Evolutionary conservation across 768 basidiomycete genomes (phyloP).

Genomic region (Dentipellis sp.): DNA sequence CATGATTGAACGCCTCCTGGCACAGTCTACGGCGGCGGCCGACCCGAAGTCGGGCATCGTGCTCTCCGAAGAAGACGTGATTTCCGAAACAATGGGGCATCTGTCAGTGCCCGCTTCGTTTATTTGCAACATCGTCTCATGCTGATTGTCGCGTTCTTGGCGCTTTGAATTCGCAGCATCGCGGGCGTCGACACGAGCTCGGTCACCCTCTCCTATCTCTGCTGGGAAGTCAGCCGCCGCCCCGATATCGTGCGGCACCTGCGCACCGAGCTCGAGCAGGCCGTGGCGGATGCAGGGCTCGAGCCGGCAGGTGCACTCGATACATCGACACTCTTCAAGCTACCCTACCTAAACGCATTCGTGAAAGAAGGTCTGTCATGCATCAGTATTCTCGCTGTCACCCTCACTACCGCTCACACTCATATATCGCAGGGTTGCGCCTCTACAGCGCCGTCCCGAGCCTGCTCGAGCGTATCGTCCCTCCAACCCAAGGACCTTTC

Average conservation of each 20-base stretch:
- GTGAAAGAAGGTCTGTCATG: constrained; percentile 42
- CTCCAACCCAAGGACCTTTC: constrained; percentile 35
- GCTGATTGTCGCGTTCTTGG: background rate
- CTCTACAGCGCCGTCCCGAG: constrained; percentile 65
- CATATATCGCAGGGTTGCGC: constrained; percentile 44
- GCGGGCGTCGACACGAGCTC: constrained; percentile 75
- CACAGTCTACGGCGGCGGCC: background rate
- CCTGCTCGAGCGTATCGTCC: constrained; percentile 70
- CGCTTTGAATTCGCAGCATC: constrained; percentile 35
- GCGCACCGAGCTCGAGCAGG: constrained; percentile 63
- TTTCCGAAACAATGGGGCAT: constrained; percentile 78
- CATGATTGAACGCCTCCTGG: background rate
- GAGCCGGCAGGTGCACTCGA: constrained; percentile 48
- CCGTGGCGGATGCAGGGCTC: constrained; percentile 50
- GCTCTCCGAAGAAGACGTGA: constrained; percentile 64
- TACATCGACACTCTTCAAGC: constrained; percentile 41
- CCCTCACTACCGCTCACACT: background rate
- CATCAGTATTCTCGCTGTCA: background rate
- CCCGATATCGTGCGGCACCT: constrained; percentile 60
- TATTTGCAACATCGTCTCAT: background rate
- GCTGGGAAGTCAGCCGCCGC: constrained; percentile 72
- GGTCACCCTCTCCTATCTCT: constrained; percentile 61
- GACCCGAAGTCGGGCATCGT: constrained; percentile 5
- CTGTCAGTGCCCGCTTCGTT: constrained; percentile 34
- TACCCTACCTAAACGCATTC: constrained; percentile 39